Conservation (phyloP, 2,329 filamentous ascomycete species). For the Fusarium poae region DNA sequence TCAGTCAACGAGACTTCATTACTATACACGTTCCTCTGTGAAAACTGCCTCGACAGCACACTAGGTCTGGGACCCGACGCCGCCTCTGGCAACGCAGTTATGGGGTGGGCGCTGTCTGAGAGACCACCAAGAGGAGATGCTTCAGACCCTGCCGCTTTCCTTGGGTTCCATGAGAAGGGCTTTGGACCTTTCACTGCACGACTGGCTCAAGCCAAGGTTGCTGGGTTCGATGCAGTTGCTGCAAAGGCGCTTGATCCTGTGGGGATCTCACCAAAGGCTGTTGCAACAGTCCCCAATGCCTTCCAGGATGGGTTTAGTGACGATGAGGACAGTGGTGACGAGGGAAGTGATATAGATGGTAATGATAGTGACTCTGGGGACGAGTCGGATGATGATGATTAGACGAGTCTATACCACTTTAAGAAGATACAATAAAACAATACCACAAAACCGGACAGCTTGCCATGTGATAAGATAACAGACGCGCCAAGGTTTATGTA, state of each 20-base stretch:
- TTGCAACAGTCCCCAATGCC: neutral
- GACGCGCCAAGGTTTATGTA: neutral
- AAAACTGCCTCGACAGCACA: conserved; percentile 13
- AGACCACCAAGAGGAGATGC: conserved; percentile 2
- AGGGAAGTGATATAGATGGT: neutral
- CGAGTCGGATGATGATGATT: conserved; percentile 1
- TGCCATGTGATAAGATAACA: neutral
- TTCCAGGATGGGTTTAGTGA: conserved; percentile 1
- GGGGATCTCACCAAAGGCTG: conserved; percentile 4
- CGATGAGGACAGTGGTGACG: conserved; percentile 8
- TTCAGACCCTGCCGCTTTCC: conserved; percentile 1
- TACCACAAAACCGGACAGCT: neutral
- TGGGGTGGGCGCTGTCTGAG: conserved; percentile 11
- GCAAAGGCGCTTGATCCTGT: conserved; percentile 10
- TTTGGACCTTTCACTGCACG: neutral
- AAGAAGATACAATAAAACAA: neutral
- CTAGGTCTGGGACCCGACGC: neutral
- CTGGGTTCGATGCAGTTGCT: neutral
- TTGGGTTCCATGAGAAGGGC: conserved; percentile 10
- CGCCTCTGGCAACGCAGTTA: conserved; percentile 9
- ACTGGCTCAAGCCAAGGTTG: neutral
- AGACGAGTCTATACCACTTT: neutral
- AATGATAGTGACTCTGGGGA: neutral
- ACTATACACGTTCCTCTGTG: conserved; percentile 15
- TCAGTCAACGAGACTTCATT: conserved; percentile 9